Evolutionary conservation across 2,329 filamentous ascomycete genomes (phyloP), one percentile per base, ranked within the genome.

Genomic region (Paraphaeosphaeria minitans): DNA sequence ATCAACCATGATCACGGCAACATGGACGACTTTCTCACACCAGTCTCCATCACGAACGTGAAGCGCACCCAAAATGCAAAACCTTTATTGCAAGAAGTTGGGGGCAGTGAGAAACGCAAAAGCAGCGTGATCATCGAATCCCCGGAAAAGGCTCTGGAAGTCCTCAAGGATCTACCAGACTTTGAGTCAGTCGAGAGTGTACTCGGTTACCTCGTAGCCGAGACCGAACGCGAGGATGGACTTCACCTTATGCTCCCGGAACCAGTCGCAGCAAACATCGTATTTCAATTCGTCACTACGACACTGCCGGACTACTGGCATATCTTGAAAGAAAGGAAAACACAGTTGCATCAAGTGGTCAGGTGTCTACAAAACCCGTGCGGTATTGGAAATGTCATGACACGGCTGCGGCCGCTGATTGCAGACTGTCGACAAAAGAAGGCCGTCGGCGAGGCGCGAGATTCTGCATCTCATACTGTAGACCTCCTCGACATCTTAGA

Each of bases 221-320:
- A 69, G n/a, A 43, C 48, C 4, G 67, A 74, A 22, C 59, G 51
- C 48, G 43, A 66, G 14, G 50, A 71, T 46, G 64, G 60, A 0
- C 86, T 89, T 69, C 84, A 85, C 65, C 82, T 94, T 51, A 80
- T 82, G 46, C 75, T 80, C 2, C 88, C 92, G 3, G 84, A 84
- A 33, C 88, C 93, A 1, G 79, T 86, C 60, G 85, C 87, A 57
- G 87, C 92, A 21, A 90, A 93, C 66, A 85, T 97, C 33, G 81
- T 94, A 53, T 88, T 93, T 70, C 79, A 86, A 3, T 79, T 99
- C 37, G 87, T 96, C 58, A 88, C 85, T 16, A 85, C 88, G 33
- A 93, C 90, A 27, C 80, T 92, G 8, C 90, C 91, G 1, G 91
- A 93, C 71, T 96, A 94, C 76, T 98, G 95, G 94, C 72, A 53